phyloP scores from a whole-genome alignment of 768 basidiomycete species.

The Pisolithus tinctorius region DNA sequence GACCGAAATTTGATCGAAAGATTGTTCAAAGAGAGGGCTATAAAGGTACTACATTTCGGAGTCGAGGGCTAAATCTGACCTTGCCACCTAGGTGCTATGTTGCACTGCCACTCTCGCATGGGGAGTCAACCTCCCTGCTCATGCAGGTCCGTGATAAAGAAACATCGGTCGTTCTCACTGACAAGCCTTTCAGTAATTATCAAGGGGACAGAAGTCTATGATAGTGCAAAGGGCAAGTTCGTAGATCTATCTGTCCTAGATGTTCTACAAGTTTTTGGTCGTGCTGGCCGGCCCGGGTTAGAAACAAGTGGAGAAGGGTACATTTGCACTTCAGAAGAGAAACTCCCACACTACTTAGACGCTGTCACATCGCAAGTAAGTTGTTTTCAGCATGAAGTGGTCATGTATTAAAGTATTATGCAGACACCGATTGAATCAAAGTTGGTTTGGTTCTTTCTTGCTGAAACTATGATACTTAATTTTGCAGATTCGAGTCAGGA shows the following conservation, averaged over 20 bases:
- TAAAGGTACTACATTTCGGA: constrained; percentile 56
- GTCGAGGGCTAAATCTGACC: neutral
- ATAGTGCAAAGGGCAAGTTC: constrained; percentile 83
- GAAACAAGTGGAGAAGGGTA: constrained; percentile 95
- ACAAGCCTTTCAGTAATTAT: constrained; percentile 60
- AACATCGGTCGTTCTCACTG: constrained; percentile 2
- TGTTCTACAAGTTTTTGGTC: constrained; percentile 95
- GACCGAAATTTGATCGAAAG: constrained; percentile 94
- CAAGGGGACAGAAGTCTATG: constrained; percentile 97
- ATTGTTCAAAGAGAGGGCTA: constrained; percentile 84
- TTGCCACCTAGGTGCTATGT: constrained; percentile 68
- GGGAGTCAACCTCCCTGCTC: constrained; percentile 98
- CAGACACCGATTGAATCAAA: constrained; percentile 95
- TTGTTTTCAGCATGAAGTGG: neutral
- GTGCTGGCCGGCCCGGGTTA: constrained; percentile 83
- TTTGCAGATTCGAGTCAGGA: constrained; percentile 64
- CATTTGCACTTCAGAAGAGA: constrained; percentile 93
- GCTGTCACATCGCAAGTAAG: constrained; percentile 80
- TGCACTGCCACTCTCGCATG: constrained; percentile 98
- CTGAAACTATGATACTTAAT: neutral
- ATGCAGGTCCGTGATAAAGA: constrained; percentile 60
- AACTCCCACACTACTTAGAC: constrained; percentile 84
- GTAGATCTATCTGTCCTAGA: constrained; percentile 91
- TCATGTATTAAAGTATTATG: constrained; percentile 1
- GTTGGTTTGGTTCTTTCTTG: constrained; percentile 30